phyloP scores from a whole-genome alignment of 768 basidiomycete genomes.

The Trametes villosa region DNA sequence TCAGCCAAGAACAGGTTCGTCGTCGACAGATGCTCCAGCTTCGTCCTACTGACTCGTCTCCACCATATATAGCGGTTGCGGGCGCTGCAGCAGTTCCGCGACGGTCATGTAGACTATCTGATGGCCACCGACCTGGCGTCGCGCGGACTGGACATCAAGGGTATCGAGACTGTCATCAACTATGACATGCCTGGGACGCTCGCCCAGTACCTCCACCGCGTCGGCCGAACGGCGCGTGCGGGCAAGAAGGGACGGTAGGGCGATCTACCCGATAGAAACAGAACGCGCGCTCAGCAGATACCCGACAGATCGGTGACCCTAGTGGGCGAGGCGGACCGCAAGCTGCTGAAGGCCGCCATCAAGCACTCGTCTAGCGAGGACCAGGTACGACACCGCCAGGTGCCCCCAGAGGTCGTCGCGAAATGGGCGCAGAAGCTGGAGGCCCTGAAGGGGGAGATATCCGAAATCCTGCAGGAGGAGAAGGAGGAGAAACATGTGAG shows the following conservation, averaged over 20 bases:
- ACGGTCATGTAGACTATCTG: constrained; percentile 85
- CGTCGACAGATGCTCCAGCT: constrained; percentile 21
- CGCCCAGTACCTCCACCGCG: constrained; percentile 94
- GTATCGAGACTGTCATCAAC: constrained; percentile 96
- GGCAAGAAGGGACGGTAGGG: constrained; percentile 88
- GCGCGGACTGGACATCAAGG: constrained; percentile 95
- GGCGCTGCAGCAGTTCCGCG: constrained; percentile 86
- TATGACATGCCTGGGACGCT: constrained; percentile 97
- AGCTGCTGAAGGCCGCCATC: constrained; percentile 94
- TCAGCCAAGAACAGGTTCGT: constrained; percentile 91
- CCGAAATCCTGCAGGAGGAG: constrained; percentile 85
- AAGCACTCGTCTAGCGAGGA: constrained; percentile 82
- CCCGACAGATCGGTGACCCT: constrained; percentile 82
- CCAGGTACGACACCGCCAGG: constrained; percentile 85
- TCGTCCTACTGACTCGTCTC: constrained; percentile 2
- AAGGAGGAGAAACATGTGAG: constrained; percentile 90
- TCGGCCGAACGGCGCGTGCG: constrained; percentile 96
- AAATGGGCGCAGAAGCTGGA: constrained; percentile 75
- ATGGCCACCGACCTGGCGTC: constrained; percentile 97
- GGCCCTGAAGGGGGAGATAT: constrained; percentile 73
- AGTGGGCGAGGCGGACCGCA: constrained; percentile 94
- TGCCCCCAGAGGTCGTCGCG: constrained; percentile 74
- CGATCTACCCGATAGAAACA: not conserved
- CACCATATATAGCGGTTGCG: constrained; percentile 66
- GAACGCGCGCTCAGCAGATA: not conserved